Base-by-base conservation (phyloP, 768 basidiomycete genomes). In the Pleurotus tuoliensis region DNA sequence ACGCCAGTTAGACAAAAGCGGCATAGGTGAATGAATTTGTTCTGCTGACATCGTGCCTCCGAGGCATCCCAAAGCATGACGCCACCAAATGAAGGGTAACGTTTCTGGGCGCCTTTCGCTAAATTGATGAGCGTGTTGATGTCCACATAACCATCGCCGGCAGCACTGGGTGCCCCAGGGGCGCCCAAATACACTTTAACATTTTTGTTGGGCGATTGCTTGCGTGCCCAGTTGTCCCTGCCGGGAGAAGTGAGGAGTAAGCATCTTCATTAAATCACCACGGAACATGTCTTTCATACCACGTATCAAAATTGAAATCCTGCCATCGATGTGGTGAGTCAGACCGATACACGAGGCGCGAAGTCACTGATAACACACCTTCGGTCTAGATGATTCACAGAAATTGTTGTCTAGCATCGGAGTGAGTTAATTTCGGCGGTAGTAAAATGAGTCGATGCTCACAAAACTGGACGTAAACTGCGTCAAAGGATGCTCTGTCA, bases 401-500 rank as follows among this genome's bases (percentile, higher is more conserved):
- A 72, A 82, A 66, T 86, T 87, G 67, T 86, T 86, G 57, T 78
- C 75, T 75, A 43, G 34, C 25, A 49, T 43, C 48, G 48, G 38
- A 25, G 44, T 22, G 30, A 34, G 7, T 51, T 53, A 16, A 53
- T 53, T 53, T 53, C 22, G 49, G 44, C 20, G 16, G 27, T 47
- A 3, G 8, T 24, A 37, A 27, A 39, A 58, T 56, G 34, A 59
- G 47, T 44, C 8, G 24, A 37, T 2, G 64, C 76, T 58, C 62
- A 79, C 80, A 82, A 66, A 89, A 86, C 65, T 88, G 88, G 37
- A 89, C 86, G 63, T 84, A 88, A 56, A 90, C 71, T 1, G 84
- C 84, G 66, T 90, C 88, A 60, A 89, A 89, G 3, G 70, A 75
- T 5, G 82, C 86, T 9, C 72, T 73, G 64, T 11, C n/a, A 22